These are phyloP conservation scores for Xylariomycetidae sp. DNA, from an alignment of 2,329 filamentous ascomycete species.

Conservation along the genomic window DNA sequence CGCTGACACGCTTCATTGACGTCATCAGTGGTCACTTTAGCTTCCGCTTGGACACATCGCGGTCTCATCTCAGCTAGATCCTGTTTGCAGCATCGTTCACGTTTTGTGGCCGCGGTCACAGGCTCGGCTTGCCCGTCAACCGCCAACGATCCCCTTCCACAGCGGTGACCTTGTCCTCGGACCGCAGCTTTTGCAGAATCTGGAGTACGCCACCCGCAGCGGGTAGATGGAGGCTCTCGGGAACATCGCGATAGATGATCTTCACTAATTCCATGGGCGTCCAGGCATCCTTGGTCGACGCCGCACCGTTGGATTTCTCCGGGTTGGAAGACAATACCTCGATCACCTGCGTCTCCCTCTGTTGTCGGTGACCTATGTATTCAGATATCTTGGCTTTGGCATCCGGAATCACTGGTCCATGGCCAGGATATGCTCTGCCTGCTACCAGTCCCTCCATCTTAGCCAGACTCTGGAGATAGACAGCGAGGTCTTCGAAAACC, in stretches of 20 bases:
- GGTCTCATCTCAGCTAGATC: too few relatives aligned
- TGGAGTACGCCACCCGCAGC: conserved; percentile 73
- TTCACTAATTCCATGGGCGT: conserved; percentile 79
- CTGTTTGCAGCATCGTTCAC: too few relatives aligned
- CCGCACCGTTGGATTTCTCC: conserved; percentile 14
- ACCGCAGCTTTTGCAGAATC: conserved; percentile 73
- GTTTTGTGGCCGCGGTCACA: too few relatives aligned
- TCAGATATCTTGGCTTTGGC: conserved; percentile 68
- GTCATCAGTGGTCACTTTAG: too few relatives aligned
- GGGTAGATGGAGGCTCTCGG: conserved; percentile 67
- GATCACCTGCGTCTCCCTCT: conserved; percentile 75
- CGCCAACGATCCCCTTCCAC: conserved; percentile 38
- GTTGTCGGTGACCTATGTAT: conserved; percentile 76
- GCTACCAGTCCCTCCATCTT: conserved; percentile 63
- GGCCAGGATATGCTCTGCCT: conserved; percentile 78
- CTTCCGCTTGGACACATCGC: too few relatives aligned
- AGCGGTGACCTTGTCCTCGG: conserved; percentile 61
- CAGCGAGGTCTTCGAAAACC: conserved; percentile 72
- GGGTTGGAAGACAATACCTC: conserved; percentile 50
- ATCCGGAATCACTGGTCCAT: conserved; percentile 74
- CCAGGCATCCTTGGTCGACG: conserved; percentile 43
- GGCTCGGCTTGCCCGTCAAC: conserved; percentile 35
- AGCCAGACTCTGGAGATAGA: conserved; percentile 65
- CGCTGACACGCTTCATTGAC: too few relatives aligned
- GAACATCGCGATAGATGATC: conserved; percentile 77